Conservation (phyloP, 2,329 filamentous ascomycete genomes). For the Arthroderma uncinatum region DNA sequence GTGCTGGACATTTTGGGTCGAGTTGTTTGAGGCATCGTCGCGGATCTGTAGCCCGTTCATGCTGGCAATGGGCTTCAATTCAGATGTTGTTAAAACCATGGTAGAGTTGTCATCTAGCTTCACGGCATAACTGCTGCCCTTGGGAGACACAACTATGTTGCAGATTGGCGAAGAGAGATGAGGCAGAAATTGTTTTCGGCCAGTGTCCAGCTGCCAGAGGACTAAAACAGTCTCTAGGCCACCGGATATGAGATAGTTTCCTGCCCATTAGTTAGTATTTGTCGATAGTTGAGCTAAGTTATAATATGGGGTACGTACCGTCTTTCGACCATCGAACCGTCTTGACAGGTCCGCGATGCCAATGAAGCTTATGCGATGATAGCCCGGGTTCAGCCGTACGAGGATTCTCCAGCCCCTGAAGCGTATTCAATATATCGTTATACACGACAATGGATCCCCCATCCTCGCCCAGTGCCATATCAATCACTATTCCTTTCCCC, state of each 20-base stretch:
- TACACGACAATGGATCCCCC: constrained; percentile 74
- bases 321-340: constrained; percentile 85
- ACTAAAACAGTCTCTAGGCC: constrained; percentile 82
- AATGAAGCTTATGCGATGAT: constrained; percentile 62
- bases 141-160: constrained; percentile 68
- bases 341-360: constrained; percentile 77
- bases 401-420: constrained; percentile 38
- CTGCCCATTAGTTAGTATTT: constrained; percentile 33
- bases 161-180: constrained; percentile 79
- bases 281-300: constrained; percentile 15
- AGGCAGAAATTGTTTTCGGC: constrained; percentile 71
- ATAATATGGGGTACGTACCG: constrained; percentile 42
- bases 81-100: constrained; percentile 80
- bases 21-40: constrained; percentile 16
- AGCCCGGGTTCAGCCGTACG: constrained; percentile 34
- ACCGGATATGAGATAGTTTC: constrained; percentile 88
- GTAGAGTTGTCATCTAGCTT: constrained; percentile 85
- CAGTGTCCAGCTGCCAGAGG: constrained; percentile 86
- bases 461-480: constrained; percentile 66
- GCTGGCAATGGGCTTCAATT: constrained; percentile 73
- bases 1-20: background rate
- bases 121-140: constrained; percentile 69
- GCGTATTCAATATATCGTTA: constrained; percentile 55
- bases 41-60: constrained; percentile 65
- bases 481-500: constrained; percentile 38